Conservation (phyloP, 2,329 filamentous ascomycete genomes). For the Penicillium crustosum region DNA sequence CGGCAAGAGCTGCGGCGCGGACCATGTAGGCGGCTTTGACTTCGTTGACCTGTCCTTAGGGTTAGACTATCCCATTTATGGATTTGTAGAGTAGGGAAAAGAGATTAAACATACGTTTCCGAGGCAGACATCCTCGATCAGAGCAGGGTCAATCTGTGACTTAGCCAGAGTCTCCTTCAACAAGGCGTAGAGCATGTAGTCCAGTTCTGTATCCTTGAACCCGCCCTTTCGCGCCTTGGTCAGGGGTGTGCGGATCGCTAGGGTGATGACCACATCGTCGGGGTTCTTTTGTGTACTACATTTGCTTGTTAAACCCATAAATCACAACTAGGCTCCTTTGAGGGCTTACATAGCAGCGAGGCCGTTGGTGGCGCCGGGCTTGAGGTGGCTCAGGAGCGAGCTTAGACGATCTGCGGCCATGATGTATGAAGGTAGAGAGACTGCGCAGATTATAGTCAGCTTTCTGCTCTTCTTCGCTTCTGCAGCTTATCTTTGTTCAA, state of each 20-base stretch:
- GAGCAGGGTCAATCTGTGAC: constrained; percentile 72
- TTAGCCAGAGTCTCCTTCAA: constrained; percentile 73
- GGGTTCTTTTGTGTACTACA: constrained; percentile 85
- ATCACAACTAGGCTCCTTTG: constrained; percentile 1
- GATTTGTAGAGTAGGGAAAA: neutral
- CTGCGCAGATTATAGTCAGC: neutral
- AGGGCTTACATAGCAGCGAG: constrained; percentile 72
- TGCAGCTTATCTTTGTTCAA: neutral
- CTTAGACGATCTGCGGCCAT: constrained; percentile 86
- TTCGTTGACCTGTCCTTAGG: constrained; percentile 65
- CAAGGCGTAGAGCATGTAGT: constrained; percentile 80
- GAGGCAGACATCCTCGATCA: constrained; percentile 86
- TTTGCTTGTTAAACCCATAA: constrained; percentile 15
- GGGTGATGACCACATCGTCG: constrained; percentile 94
- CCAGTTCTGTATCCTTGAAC: constrained; percentile 89
- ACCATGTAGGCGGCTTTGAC: constrained; percentile 85
- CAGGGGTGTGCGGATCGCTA: constrained; percentile 84
- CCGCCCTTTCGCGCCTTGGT: constrained; percentile 87
- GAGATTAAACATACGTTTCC: constrained; percentile 68
- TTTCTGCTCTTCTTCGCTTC: neutral
- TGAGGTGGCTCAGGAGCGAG: constrained; percentile 82
- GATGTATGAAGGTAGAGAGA: constrained; percentile 18
- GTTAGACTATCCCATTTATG: neutral
- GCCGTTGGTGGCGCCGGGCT: constrained; percentile 65
- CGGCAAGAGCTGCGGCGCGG: constrained; percentile 83